A percentile compares a stretch with the other conserved stretches of the same genome.
phyloP scores from a whole-genome alignment of 164 flowering plant genomes.

The Cinnamomum micranthum region DNA sequence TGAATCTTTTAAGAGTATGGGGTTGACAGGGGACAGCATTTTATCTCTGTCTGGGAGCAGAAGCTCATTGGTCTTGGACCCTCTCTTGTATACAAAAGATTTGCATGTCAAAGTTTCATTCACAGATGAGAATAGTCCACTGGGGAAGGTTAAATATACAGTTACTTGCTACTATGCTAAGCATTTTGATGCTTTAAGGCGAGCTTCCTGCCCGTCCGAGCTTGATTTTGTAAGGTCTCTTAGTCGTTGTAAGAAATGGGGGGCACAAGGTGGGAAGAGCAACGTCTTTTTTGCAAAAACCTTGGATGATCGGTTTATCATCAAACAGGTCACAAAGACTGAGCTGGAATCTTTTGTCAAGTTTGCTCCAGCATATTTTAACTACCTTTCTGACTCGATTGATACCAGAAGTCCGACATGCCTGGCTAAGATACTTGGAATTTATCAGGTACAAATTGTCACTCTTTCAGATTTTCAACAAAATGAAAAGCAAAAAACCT shows the following conservation, averaged over 20 bases:
- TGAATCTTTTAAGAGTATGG: conserved; percentile 48
- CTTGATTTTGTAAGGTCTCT: conserved; percentile 81
- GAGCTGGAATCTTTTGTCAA: conserved; percentile 91
- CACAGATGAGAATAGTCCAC: conserved; percentile 50
- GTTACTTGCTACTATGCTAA: conserved; percentile 87
- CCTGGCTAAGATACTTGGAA: conserved; percentile 91
- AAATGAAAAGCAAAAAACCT: too few relatives aligned
- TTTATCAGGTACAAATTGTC: conserved; percentile 68
- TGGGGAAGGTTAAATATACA: conserved; percentile 76
- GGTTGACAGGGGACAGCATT: conserved; percentile 60
- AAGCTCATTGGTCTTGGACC: conserved; percentile 52
- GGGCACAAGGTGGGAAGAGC: conserved; percentile 99
- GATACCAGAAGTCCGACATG: conserved; percentile 78
- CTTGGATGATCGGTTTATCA: conserved; percentile 89
- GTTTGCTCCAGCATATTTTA: conserved; percentile 87
- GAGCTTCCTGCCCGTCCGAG: conserved; percentile 80
- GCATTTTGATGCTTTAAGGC: conserved; percentile 81
- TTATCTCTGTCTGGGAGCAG: conserved; percentile 60
- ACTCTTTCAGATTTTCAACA: not conserved
- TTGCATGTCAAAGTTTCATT: conserved; percentile 65
- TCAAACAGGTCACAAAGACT: conserved; percentile 94
- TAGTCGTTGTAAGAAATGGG: conserved; percentile 97
- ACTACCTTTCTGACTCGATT: conserved; percentile 84
- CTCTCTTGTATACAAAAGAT: conserved; percentile 60
- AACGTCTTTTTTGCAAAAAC: conserved; percentile 96